Base-by-base conservation (phyloP, 192 early-diverging fungal species). In the Piromyces finnis region DNA sequence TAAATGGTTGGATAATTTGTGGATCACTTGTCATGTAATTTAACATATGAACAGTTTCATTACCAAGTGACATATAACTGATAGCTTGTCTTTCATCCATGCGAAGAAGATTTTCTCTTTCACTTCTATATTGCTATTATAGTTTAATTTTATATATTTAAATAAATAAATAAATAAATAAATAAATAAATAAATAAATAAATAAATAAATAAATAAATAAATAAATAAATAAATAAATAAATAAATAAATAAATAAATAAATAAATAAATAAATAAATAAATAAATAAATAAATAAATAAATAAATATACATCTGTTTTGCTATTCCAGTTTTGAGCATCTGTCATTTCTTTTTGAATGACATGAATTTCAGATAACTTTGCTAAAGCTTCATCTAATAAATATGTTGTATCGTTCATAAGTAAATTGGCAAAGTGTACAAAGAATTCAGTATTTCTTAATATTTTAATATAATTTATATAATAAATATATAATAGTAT, bases 391-490 rank as follows among this genome's bases (percentile, higher is more conserved):
- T 99, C 97, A 82, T 97, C 97, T 83, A 99, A 80, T 51, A 99
- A 86, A 84, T 94, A 99, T 17, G 95, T 96, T 0, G 94, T 93
- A 85, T 99, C 97, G 81, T 95, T 97, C 94, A 97, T 97, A 78
- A 99, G 84, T 83, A 95, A 84, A 81, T 94, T 94, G 13, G 89
- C 94, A 83, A 95, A 96, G 30, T 93, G 91, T 29, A 95, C 93
- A 68, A 98, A 97, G 30, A 94, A 90, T 78, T 94, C 93, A 18
- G 84, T 80, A 78, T 89, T 89, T 82, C 85, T 90, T 27, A 18
- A n/a, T 22, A 22, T 29, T 79, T n/a, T n/a, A n/a, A n/a, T n/a
- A n/a, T n/a, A n/a, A n/a, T n/a, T n/a, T n/a, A n/a, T n/a, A n/a
- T n/a, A n/a, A n/a, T n/a, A n/a, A n/a, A n/a, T n/a, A n/a, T n/a